Conservation (phyloP, 2,329 filamentous ascomycete species). For the Ophiocordyceps australis region DNA sequence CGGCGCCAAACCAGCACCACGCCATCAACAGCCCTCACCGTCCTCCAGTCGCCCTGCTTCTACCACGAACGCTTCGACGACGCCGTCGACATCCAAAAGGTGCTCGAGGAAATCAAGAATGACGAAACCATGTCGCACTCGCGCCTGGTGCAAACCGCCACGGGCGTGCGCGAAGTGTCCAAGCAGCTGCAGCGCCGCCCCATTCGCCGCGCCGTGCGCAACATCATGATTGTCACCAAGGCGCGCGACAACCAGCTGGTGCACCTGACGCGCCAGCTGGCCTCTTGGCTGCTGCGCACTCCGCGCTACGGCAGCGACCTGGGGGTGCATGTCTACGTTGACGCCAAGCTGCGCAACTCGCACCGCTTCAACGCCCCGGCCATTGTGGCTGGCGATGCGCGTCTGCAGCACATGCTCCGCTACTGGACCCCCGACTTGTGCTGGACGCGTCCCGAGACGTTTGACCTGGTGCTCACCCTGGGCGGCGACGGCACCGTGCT, state of each 20-base stretch:
- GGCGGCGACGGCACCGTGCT: conserved; percentile 77
- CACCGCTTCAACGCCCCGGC: conserved; percentile 69
- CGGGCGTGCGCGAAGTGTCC: conserved; percentile 84
- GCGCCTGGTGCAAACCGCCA: conserved; percentile 84
- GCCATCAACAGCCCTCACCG: conserved; percentile 30
- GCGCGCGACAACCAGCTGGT: conserved; percentile 90
- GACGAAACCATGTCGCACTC: conserved; percentile 88
- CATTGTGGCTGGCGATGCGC: conserved; percentile 54
- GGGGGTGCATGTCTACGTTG: conserved; percentile 97
- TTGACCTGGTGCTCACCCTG: conserved; percentile 81
- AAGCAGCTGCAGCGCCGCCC: conserved; percentile 86
- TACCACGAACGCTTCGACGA: conserved; percentile 96
- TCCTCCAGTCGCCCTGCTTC: conserved; percentile 81
- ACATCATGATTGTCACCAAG: conserved; percentile 97
- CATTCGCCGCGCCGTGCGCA: conserved; percentile 79
- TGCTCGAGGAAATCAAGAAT: conserved; percentile 82
- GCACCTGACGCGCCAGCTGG: conserved; percentile 68
- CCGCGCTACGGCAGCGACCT: conserved; percentile 76
- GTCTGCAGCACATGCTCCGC: conserved; percentile 67
- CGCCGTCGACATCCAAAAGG: conserved; percentile 84
- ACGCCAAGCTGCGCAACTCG: conserved; percentile 76
- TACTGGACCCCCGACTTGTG: conserved; percentile 97
- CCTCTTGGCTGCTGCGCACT: conserved; percentile 74
- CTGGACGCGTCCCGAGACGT: conserved; percentile 84
- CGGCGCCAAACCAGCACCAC: conserved; percentile 18